Conservation (phyloP, 208 protist genomes). For the Herpetomonas samuelpessoai region DNA sequence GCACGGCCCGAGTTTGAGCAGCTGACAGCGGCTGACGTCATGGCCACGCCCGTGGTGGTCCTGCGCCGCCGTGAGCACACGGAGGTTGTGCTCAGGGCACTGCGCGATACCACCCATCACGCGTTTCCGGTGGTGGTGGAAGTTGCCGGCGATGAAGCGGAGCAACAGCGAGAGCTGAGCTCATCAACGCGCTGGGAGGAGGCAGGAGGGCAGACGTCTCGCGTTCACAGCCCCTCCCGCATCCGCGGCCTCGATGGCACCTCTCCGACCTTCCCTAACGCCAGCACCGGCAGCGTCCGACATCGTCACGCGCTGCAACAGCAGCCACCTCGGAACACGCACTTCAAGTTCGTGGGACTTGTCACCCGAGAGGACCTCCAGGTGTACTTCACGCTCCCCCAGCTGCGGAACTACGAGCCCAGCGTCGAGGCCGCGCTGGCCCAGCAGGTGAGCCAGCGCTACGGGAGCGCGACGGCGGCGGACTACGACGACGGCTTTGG, state of each 20-base stretch:
- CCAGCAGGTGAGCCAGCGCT: not conserved
- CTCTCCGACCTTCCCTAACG: no score
- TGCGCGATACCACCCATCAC: constrained; percentile 82
- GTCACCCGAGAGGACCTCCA: constrained; percentile 86
- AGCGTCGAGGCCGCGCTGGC: not conserved
- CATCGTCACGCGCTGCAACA: no score
- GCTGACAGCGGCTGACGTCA: constrained; percentile 87
- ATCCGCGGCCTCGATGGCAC: not conserved
- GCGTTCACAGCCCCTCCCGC: not conserved
- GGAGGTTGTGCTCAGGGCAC: constrained; percentile 55
- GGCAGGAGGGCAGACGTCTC: not conserved
- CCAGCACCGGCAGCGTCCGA: no score
- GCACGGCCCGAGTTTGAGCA: constrained; percentile 78
- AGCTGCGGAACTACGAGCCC: constrained; percentile 26
- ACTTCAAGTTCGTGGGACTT: constrained; percentile 82
- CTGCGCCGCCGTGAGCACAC: constrained; percentile 66
- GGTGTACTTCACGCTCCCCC: constrained; percentile 70
- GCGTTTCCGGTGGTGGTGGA: constrained; percentile 92
- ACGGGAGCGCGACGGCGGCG: not conserved
- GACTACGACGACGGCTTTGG: constrained; percentile 45
- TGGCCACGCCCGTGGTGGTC: constrained; percentile 80
- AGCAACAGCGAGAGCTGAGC: not conserved
- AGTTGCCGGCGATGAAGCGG: constrained; percentile 11
- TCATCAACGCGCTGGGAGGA: not conserved
- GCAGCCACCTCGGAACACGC: no score